Base-by-base conservation (phyloP, 1,284 basidiomycete genomes). In the Polyporus tsugae region DNA sequence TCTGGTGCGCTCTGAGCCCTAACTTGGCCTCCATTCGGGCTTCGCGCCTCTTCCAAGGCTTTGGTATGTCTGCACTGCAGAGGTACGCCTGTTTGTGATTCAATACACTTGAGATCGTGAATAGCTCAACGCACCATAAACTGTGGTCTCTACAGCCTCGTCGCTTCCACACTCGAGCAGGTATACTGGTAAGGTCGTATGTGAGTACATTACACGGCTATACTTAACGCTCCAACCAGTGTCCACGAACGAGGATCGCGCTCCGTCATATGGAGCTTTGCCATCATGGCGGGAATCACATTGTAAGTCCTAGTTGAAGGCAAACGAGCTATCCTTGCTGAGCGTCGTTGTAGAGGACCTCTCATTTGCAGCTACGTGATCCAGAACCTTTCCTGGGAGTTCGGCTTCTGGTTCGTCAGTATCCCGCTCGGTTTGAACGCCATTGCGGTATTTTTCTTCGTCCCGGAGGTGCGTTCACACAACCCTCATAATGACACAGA, bases 31-130 rank as follows among this genome's bases (percentile, higher is more conserved):
- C 82, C 0, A 83, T 85, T 39, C 76, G 78, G 22, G 83, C 81
- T 1, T 81, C 83, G 11, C 78, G 83, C 15, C 78, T 81, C 4
- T 83, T 85, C 69, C 83, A 84, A 75, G 83, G 83, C 0, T 80
- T 84, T 69, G 83, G 82, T 25, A 84, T 83, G 82, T 83, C 83
- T 1, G 79, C 83, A 2, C 68, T 83, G 49, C 82, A 84, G 74
- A 82, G 80, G 82, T 81, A 60, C 4, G 64, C 55, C 11, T 2
- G 11, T 25, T 25, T 29, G 29, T 29, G 29, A 29, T 29, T 29
- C 29, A 29, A 29, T 29, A 29, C 29, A 29, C 29, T 29, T 29
- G 29, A 2, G 29, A 29, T 29, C 1, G 1, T 29, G 29, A 29
- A 29, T 29, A 29, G 29, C 29, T 29, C 29, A 29, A 29, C 29